These are phyloP conservation scores for Luffa aegyptiaca DNA, from an alignment of 306 rosid species.

Conservation along the genomic window DNA sequence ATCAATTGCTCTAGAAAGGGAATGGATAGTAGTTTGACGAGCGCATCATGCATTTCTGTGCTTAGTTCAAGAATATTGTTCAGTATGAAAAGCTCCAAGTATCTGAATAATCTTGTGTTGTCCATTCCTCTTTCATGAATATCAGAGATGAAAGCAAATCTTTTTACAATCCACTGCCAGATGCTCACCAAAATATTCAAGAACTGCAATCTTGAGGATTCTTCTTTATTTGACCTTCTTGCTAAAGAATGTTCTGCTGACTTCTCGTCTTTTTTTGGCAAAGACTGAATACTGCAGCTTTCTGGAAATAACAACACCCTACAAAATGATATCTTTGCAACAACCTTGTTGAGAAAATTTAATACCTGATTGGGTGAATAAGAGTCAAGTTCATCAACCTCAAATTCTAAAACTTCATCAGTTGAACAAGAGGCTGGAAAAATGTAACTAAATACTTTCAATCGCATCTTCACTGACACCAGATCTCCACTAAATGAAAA, in stretches of 20 bases:
- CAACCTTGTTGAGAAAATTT: constrained; percentile 43
- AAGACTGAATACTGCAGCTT: constrained; percentile 8
- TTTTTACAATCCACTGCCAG: constrained; percentile 60
- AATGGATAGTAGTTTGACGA: constrained; percentile 39
- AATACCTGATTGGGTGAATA: constrained; percentile 35
- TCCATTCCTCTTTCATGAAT: constrained; percentile 25
- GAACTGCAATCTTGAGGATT: constrained; percentile 36
- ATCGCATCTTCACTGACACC: constrained; percentile 34
- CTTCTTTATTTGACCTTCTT: constrained; percentile 21
- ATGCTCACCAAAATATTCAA: constrained; percentile 44
- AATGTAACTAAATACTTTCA: constrained; percentile 48
- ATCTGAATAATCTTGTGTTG: constrained; percentile 35
- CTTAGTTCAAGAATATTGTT: constrained; percentile 43
- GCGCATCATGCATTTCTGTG: constrained; percentile 35
- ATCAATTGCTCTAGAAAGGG: constrained; percentile 60
- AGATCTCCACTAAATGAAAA: constrained; percentile 44
- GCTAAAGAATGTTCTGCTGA: constrained; percentile 23
- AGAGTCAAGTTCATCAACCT: constrained; percentile 28
- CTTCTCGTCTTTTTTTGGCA: constrained; percentile 21
- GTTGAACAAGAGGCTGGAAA: constrained; percentile 26
- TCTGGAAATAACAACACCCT: constrained; percentile 48
- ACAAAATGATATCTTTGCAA: constrained; percentile 56
- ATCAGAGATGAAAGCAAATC: constrained; percentile 33
- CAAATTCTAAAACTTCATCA: constrained; percentile 53
- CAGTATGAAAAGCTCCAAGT: constrained; percentile 52